These are phyloP conservation scores for Crocinoboletus sp. DNA, from an alignment of 1,284 basidiomycete genomes.

Conservation along the genomic window DNA sequence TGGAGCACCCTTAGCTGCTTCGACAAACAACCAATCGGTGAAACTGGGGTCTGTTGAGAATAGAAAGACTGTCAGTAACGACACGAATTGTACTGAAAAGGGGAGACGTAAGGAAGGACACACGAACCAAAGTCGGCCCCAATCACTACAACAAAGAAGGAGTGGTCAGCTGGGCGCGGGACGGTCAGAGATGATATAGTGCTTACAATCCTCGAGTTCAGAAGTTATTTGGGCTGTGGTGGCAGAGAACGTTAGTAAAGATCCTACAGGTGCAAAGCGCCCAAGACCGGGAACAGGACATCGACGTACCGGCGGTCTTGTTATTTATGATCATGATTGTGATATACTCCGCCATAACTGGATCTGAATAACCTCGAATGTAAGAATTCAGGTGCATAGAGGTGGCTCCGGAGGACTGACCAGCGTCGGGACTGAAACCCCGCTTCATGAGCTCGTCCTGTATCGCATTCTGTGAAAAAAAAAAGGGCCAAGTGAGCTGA, in stretches of 20 bases:
- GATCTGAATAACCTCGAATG: conserved; percentile 42
- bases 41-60: conserved; percentile 58
- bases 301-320: conserved; percentile 66
- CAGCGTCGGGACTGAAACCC: conserved; percentile 73
- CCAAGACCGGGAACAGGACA: neutral
- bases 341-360: conserved; percentile 90
- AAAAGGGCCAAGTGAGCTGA: conserved; percentile 15
- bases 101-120: conserved; percentile 1
- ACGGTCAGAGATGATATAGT: conserved; percentile 17
- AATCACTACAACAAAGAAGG: conserved; percentile 50
- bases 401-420: conserved; percentile 38
- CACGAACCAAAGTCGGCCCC: conserved; percentile 69
- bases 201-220: conserved; percentile 77
- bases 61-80: conserved; percentile 5
- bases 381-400: conserved; percentile 5
- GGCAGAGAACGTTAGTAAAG: conserved; percentile 13
- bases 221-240: conserved; percentile 69
- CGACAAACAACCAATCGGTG: conserved; percentile 79
- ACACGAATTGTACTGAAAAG: conserved; percentile 11
- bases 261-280: neutral
- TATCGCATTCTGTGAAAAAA: conserved; percentile 66
- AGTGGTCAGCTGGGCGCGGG: conserved; percentile 16
- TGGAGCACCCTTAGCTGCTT: conserved; percentile 64
- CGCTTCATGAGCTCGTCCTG: conserved; percentile 76
- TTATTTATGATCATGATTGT: conserved; percentile 92